phyloP scores from a whole-genome alignment of 495 filamentous ascomycete genomes.

The Patellaria atrata region DNA sequence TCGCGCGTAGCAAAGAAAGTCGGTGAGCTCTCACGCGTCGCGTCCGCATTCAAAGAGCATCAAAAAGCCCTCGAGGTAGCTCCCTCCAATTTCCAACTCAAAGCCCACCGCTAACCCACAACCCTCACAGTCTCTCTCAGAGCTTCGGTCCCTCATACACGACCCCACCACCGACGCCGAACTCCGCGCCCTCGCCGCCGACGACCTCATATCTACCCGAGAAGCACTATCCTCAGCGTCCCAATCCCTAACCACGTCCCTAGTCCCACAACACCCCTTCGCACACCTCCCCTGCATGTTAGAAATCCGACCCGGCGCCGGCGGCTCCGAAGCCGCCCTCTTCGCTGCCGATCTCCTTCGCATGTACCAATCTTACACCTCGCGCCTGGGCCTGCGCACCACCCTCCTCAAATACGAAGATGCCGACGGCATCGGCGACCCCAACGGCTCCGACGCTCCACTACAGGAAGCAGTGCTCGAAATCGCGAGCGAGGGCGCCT shows the following conservation, averaged over 20 bases:
- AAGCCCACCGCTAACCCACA: conserved; percentile 23
- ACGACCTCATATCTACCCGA: conserved; percentile 57
- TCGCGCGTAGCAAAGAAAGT: conserved; percentile 55
- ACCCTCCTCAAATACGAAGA: conserved; percentile 40
- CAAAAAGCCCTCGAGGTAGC: conserved; percentile 39
- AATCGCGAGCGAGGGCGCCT: conserved; percentile 61
- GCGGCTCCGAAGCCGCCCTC: conserved; percentile 76
- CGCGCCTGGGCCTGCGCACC: conserved; percentile 42
- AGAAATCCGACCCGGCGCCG: conserved; percentile 87
- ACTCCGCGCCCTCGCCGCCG: conserved; percentile 51
- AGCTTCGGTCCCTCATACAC: conserved; percentile 42
- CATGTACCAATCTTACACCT: conserved; percentile 81
- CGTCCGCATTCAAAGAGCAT: conserved; percentile 54
- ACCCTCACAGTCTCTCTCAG: conserved; percentile 35
- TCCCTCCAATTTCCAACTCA: no score
- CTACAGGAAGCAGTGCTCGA: conserved; percentile 79
- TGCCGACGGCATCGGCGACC: conserved; percentile 32
- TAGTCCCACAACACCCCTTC: conserved; percentile 85
- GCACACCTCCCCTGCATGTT: conserved; percentile 82
- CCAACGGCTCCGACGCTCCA: conserved; percentile 37
- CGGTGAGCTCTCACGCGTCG: conserved; percentile 60
- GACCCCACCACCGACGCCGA: conserved; percentile 49
- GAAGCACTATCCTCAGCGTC: conserved; percentile 44
- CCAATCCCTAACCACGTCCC: conserved; percentile 49
- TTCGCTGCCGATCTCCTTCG: conserved; percentile 76